These are phyloP conservation scores for Trametes versicolor DNA, from an alignment of 1,284 basidiomycete genomes.

Conservation along the genomic window DNA sequence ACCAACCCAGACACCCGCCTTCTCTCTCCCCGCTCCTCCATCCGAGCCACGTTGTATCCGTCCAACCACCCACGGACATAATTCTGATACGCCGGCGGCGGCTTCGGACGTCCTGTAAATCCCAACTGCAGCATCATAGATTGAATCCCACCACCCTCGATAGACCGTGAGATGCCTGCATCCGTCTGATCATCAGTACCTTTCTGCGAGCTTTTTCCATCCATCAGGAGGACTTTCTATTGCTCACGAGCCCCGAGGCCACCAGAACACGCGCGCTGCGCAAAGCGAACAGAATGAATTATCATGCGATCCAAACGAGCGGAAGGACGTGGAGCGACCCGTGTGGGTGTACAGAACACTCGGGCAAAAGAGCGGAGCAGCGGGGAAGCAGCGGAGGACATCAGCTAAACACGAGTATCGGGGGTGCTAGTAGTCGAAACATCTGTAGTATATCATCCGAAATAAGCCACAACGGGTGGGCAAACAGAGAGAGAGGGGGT, in stretches of 20 bases:
- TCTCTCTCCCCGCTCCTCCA: not conserved
- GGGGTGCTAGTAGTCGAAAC: constrained; percentile 33
- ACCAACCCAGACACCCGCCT: not conserved
- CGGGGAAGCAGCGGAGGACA: constrained; percentile 30
- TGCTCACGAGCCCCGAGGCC: constrained; percentile 13
- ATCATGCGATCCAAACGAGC: constrained; percentile 39
- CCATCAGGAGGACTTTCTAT: constrained; percentile 27
- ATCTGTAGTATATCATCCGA: constrained; percentile 42
- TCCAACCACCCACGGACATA: no score
- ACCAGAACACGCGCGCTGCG: constrained; percentile 5
- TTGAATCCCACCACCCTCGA: not conserved
- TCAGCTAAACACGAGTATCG: constrained; percentile 28
- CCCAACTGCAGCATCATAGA: not conserved
- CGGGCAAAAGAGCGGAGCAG: constrained; percentile 27
- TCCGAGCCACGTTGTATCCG: not conserved
- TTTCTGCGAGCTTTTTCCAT: constrained; percentile 23
- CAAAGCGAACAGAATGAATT: constrained; percentile 25
- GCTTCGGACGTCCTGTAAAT: constrained; percentile 10
- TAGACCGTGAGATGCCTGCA: constrained; percentile 16
- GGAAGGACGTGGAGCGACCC: constrained; percentile 32
- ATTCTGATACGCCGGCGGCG: not conserved
- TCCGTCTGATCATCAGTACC: constrained; percentile 33
- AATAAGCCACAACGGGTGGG: constrained; percentile 36
- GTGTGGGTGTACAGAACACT: constrained; percentile 31
- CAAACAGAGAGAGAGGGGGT: constrained; percentile 34